These are phyloP conservation scores for Rhizopus stolonifer DNA, from an alignment of 371 early-diverging fungal genomes.

Conservation along the genomic window DNA sequence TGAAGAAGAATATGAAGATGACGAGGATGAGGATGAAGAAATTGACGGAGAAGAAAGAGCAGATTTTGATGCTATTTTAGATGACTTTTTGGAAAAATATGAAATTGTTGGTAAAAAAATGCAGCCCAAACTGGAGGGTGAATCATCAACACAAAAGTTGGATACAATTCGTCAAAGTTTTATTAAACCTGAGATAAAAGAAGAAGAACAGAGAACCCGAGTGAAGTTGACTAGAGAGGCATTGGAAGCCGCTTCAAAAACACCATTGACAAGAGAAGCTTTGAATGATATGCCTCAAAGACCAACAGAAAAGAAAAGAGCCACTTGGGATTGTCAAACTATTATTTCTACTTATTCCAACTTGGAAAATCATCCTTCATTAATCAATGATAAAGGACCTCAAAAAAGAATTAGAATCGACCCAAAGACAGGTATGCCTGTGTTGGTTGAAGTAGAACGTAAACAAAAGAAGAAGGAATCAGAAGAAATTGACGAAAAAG, in stretches of 20 bases:
- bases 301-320: constrained; percentile 53
- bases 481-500: constrained; percentile 27
- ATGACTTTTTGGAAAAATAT: constrained; percentile 87
- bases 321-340: constrained; percentile 81
- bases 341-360: constrained; percentile 83
- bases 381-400: constrained; percentile 58
- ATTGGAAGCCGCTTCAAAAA: constrained; percentile 29
- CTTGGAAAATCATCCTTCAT: constrained; percentile 77
- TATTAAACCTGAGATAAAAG: constrained; percentile 24
- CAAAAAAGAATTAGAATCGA: constrained; percentile 55
- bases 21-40: constrained; percentile 61
- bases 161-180: constrained; percentile 66
- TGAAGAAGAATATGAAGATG: constrained; percentile 79
- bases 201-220: constrained; percentile 28
- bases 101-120: constrained; percentile 78
- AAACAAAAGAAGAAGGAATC: constrained; percentile 26
- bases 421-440: constrained; percentile 69
- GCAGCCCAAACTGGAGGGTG: constrained; percentile 68
- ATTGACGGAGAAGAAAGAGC: constrained; percentile 45
- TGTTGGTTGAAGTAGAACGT: constrained; percentile 49
- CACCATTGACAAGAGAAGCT: constrained; percentile 27
- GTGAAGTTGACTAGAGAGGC: constrained; percentile 26
- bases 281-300: constrained; percentile 32
- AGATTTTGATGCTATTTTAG: constrained; percentile 75
- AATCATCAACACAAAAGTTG: constrained; percentile 60